phyloP scores from a whole-genome alignment of 257 asterid species.

The Nicotiana noctiflora region DNA sequence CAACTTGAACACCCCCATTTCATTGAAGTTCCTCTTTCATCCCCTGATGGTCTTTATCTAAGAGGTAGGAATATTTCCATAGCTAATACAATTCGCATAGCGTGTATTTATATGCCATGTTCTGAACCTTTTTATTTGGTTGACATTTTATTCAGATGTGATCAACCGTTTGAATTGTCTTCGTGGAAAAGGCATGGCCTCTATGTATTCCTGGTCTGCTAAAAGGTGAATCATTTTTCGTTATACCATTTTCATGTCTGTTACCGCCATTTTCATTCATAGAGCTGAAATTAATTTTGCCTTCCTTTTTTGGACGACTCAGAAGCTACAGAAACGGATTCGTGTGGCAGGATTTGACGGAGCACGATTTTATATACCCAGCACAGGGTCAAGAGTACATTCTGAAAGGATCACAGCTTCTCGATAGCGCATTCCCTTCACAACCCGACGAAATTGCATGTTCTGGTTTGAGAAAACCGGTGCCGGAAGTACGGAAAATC shows the following conservation, averaged over 20 bases:
- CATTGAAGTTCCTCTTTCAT: slow-evolving; percentile 81
- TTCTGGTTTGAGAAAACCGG: slow-evolving; percentile 11
- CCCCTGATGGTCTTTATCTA: slow-evolving; percentile 54
- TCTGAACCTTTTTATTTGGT: neutral
- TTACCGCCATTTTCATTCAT: neutral
- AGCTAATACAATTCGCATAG: neutral
- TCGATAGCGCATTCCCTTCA: slow-evolving; percentile 19
- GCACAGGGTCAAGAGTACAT: slow-evolving; percentile 76
- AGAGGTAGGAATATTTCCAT: slow-evolving; percentile 28
- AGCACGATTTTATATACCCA: slow-evolving; percentile 68
- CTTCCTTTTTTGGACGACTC: neutral
- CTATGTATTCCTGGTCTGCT: slow-evolving; percentile 80
- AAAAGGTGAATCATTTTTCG: slow-evolving; percentile 34
- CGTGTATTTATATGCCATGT: neutral
- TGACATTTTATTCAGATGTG: slow-evolving; percentile 38
- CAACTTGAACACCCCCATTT: slow-evolving; percentile 96
- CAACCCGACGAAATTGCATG: slow-evolving; percentile 20
- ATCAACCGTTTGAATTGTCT: slow-evolving; percentile 59
- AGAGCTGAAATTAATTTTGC: neutral
- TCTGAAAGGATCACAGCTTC: slow-evolving; percentile 78
- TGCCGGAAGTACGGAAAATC: slow-evolving; percentile 12
- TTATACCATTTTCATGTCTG: neutral
- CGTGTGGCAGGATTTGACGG: slow-evolving; percentile 92
- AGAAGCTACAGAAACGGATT: slow-evolving; percentile 86
- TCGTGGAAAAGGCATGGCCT: slow-evolving; percentile 79